phyloP scores from a whole-genome alignment of 768 basidiomycete species.

The Kockovaella imperatae region DNA sequence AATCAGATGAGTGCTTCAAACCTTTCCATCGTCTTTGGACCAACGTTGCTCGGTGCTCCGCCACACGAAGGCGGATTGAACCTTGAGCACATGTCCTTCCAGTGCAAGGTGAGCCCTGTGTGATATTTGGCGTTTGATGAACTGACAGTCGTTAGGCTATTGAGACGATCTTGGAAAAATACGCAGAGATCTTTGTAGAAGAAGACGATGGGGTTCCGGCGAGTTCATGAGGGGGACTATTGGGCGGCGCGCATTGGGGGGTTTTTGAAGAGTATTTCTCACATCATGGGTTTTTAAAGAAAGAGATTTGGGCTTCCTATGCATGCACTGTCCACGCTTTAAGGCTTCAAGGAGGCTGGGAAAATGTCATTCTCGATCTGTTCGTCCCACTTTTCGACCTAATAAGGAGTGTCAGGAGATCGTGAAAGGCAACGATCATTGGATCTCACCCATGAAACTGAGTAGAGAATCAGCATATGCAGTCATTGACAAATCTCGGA shows the following conservation, averaged over 20 bases:
- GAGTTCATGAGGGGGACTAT: neutral
- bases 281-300: neutral
- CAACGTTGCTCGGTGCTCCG: slow-evolving; percentile 80
- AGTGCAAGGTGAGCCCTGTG: slow-evolving; percentile 45
- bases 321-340: neutral
- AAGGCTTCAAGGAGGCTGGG: slow-evolving; percentile 77
- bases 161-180: slow-evolving; percentile 90
- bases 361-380: slow-evolving; percentile 89
- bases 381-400: slow-evolving; percentile 87
- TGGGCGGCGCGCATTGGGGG: neutral
- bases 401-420: slow-evolving; percentile 3
- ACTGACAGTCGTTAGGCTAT: slow-evolving; percentile 59
- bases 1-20: slow-evolving; percentile 93
- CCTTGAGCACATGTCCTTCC: slow-evolving; percentile 48
- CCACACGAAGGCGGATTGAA: slow-evolving; percentile 44
- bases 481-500: neutral
- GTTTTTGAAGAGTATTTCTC: neutral
- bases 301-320: neutral
- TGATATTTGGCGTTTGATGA: neutral
- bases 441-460: slow-evolving; percentile 71
- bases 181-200: slow-evolving; percentile 93
- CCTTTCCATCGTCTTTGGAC: slow-evolving; percentile 92
- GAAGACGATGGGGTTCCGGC: slow-evolving; percentile 48
- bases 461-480: slow-evolving; percentile 4
- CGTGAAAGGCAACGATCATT: neutral